Conservation (phyloP, 495 filamentous ascomycete species). For the Aspergillus sclerotioniger region DNA sequence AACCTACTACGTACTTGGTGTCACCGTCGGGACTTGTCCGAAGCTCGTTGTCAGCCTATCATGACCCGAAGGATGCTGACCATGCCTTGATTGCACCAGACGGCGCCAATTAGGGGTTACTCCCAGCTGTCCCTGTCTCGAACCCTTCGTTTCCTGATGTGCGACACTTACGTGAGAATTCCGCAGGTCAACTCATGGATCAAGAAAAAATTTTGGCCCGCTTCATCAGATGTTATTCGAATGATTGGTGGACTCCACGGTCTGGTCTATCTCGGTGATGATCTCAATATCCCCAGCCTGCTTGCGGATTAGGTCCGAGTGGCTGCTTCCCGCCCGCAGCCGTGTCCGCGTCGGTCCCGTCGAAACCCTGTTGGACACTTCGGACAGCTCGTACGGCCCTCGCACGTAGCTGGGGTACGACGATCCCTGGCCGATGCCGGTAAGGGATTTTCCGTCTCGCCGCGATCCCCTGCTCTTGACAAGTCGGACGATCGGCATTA, state of each 20-base stretch:
- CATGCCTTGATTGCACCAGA: too few species aligned
- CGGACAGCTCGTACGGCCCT: background rate
- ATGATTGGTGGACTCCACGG: background rate
- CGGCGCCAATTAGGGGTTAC: too few species aligned
- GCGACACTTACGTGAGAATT: too few species aligned
- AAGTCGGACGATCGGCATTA: constrained; percentile 1
- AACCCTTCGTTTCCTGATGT: too few species aligned
- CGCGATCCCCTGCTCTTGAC: background rate
- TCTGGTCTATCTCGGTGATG: background rate
- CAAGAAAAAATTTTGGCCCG: too few species aligned
- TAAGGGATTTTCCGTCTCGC: background rate
- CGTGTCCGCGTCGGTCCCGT: background rate
- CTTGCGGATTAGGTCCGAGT: background rate
- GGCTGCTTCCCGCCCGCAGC: background rate
- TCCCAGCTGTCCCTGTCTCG: too few species aligned
- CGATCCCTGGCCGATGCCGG: background rate
- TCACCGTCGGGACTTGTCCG: too few species aligned
- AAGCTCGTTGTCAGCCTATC: too few species aligned
- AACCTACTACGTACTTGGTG: too few species aligned
- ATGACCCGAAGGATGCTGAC: too few species aligned
- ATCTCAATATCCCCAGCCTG: background rate
- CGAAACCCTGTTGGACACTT: background rate
- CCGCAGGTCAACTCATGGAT: too few species aligned
- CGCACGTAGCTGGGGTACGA: background rate
- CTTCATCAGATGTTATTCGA: too few species aligned